Conservation (phyloP, 441 rosid genomes). For the Erodium moschatum region DNA sequence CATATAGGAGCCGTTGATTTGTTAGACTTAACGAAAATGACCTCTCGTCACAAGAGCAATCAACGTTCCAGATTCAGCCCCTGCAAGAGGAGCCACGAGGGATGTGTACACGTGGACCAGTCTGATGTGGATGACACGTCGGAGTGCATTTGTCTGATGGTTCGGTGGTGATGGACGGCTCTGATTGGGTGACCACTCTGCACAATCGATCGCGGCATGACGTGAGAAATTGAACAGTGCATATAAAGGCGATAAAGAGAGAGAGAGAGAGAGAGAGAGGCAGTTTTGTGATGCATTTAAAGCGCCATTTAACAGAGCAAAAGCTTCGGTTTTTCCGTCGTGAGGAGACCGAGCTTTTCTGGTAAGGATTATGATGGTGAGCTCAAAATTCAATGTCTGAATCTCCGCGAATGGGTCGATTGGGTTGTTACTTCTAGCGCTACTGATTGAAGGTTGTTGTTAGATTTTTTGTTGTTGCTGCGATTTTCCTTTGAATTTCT, state of each 20-base stretch:
- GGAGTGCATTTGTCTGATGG: slow-evolving; percentile 11
- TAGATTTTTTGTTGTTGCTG: neutral
- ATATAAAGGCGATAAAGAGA: slow-evolving; percentile 13
- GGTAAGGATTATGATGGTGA: slow-evolving; percentile 1
- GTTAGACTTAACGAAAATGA: neutral
- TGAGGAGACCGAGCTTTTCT: slow-evolving; percentile 24
- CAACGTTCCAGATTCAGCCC: neutral
- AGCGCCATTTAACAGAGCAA: slow-evolving; percentile 24
- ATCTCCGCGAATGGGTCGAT: neutral
- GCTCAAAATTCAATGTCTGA: neutral
- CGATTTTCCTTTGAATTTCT: neutral
- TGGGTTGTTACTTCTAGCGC: neutral
- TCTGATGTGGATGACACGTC: slow-evolving; percentile 30
- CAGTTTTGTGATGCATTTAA: slow-evolving; percentile 32
- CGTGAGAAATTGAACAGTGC: slow-evolving; percentile 22
- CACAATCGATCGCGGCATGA: slow-evolving; percentile 21
- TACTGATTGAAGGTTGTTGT: neutral
- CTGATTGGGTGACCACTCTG: neutral
- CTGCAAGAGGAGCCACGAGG: neutral
- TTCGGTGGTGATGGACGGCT: slow-evolving; percentile 24
- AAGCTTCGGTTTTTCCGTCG: slow-evolving; percentile 47
- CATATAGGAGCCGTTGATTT: slow-evolving; percentile 16
- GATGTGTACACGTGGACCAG: neutral
- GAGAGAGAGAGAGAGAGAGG: slow-evolving; percentile 20
- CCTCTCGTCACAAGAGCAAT: neutral